Base-by-base conservation (phyloP, 23 red algal genomes). In the Cyanidioschyzon merolae region DNA sequence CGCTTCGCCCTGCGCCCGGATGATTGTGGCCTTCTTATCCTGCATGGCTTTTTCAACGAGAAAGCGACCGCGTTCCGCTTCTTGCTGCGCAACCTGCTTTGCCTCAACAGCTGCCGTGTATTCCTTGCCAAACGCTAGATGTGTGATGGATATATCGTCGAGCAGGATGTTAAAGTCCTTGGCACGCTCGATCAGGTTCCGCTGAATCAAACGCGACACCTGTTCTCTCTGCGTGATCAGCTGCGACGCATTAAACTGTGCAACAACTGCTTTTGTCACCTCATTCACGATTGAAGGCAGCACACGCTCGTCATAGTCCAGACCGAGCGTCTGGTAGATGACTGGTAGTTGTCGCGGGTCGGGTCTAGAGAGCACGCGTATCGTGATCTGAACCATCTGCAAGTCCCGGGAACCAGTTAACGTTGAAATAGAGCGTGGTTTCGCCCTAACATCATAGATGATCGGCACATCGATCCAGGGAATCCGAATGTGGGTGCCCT, bases 111-210 rank as follows among this genome's bases (percentile, higher is more conserved):
- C 94, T 1, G 79, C 79, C 3, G 94, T 88, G 41, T 89, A 98
- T 83, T 98, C 94, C 37, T 88, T 71, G 80, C 94, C 94, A 75
- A 98, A 98, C 0, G 94, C 88, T 58, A 98, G 79, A 74, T 98
- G 94, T 41, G 94, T 98, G 77, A 98, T 98, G n/a, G 94, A 98
- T 16, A 98, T 88, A 82, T 98, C 94, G 74, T 98, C 94, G 50
- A 98, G 77, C 41, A 84, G 27, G 30, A 98, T 98, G 58, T 91
- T 77, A 59, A 98, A 98, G 45, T 98, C 83, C 16, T 82, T 63
- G 16, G 94, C 94, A 34, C 94, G 84, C 59, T 88, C 79, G 25
- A 34, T 85, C 16, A 98, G 79, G 59, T 87, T 98, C 45, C 79
- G 75, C 26, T 84, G 87, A n/a, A 98, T 98, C 57, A 88, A 39